Base-by-base conservation (phyloP, 495 filamentous ascomycete genomes). In the Pyrenopolyporus hunteri region DNA sequence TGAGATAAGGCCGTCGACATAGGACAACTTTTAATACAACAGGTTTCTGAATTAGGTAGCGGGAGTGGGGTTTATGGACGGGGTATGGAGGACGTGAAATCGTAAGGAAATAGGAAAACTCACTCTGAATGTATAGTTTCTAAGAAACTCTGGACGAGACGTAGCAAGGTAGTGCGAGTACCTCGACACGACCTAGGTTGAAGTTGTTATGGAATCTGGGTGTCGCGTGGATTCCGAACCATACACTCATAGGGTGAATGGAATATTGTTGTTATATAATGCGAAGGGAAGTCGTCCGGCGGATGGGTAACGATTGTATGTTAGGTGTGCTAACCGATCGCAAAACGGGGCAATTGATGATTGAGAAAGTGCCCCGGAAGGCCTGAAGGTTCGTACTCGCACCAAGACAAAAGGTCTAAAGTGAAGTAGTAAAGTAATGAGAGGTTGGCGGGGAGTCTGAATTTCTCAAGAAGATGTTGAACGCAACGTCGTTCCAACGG, bases 391-490 rank as follows among this genome's bases (percentile, higher is more conserved):
- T 13, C 23, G 26, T 40, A 20, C 20, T 17, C 29, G 48, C 13
- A 22, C 33, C 44, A 56, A 56, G 50, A 46, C 20, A 39, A 49
- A 44, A 56, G 20, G 7, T 14, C 28, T 26, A 8, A 36, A 40
- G 36, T 44, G 10, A 16, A n/a, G n/a, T n/a, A n/a, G n/a, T n/a
- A n/a, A n/a, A n/a, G n/a, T n/a, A n/a, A n/a, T n/a, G n/a, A n/a
- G 31, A 51, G 29, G 16, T 26, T 31, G 9, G 19, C 4, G 33
- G 33, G 20, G 16, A 14, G 40, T 40, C 35, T 29, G 49, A n/a
- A 39, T 57, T 43, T 44, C 20, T 37, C 59, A 62, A 62, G 51
- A 56, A 56, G 48, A 19, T 23, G 29, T 14, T 53, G 19, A 44
- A 31, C 10, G 17, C 28, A 57, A 57, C 44, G 31, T 44, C 37